These are phyloP conservation scores for Phytopythium mirpurense DNA, from an alignment of 352 stramenopile species.

Conservation along the genomic window DNA sequence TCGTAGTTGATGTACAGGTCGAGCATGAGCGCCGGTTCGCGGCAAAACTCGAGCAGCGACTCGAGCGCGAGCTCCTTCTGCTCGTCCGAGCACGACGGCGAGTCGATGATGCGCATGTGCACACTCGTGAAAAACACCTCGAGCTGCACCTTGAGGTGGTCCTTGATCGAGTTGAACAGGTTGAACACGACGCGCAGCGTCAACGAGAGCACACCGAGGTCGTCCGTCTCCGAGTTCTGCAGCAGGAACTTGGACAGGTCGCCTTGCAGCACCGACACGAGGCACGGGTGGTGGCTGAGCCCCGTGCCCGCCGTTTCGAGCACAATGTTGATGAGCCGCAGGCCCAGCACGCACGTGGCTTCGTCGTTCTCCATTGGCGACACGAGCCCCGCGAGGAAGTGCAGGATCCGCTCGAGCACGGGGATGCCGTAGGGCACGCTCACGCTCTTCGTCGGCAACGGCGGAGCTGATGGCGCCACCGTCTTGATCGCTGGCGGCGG, in stretches of 20 bases:
- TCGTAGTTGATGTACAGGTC: constrained; percentile 99
- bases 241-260: constrained; percentile 97
- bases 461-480: background rate
- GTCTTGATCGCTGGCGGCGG: background rate
- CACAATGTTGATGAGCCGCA: constrained; percentile 97
- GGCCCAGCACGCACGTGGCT: constrained; percentile 83
- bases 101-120: constrained; percentile 93
- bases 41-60: constrained; percentile 96
- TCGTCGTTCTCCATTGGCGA: constrained; percentile 90
- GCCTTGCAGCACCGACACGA: constrained; percentile 89
- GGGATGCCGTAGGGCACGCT: constrained; percentile 75
- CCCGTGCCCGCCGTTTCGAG: constrained; percentile 91
- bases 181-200: constrained; percentile 99
- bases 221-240: constrained; percentile 93
- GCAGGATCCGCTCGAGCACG: constrained; percentile 91
- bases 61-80: constrained; percentile 89
- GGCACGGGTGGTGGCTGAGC: constrained; percentile 61
- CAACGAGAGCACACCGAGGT: constrained; percentile 88
- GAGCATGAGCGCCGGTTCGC: constrained; percentile 96
- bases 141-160: constrained; percentile 98
- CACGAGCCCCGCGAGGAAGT: constrained; percentile 91
- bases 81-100: constrained; percentile 71
- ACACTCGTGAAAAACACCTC: constrained; percentile 99
- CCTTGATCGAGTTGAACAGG: constrained; percentile 98
- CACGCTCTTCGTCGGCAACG: constrained; percentile 1